Conservation (phyloP, 2,329 filamentous ascomycete genomes). For the Ascochyta fabae region DNA sequence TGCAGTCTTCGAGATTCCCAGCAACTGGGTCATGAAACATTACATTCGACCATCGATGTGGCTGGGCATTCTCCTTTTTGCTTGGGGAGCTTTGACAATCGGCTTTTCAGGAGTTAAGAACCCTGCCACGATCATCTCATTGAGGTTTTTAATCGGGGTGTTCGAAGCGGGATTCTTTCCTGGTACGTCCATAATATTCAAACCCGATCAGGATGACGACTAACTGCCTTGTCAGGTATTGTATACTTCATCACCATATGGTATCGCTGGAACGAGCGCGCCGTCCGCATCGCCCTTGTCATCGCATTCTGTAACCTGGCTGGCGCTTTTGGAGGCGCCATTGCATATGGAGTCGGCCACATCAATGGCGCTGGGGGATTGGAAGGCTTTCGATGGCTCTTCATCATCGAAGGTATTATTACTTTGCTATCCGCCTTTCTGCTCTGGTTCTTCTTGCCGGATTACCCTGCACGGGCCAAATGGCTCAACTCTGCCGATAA, state of each 20-base stretch:
- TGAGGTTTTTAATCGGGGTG: slow-evolving; percentile 51
- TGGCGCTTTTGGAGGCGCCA: slow-evolving; percentile 62
- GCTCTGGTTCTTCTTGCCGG: slow-evolving; percentile 56
- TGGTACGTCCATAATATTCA: slow-evolving; percentile 6
- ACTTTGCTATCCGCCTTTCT: slow-evolving; percentile 26
- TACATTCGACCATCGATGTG: slow-evolving; percentile 54
- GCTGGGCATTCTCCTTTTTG: slow-evolving; percentile 53
- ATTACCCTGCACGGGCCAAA: slow-evolving; percentile 57
- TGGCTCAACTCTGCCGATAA: slow-evolving; percentile 56
- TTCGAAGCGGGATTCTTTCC: slow-evolving; percentile 41
- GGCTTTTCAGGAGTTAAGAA: slow-evolving; percentile 53
- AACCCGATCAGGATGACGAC: not conserved
- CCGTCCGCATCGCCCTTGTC: slow-evolving; percentile 65
- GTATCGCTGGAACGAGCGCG: slow-evolving; percentile 63
- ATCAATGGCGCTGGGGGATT: slow-evolving; percentile 46
- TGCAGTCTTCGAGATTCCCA: slow-evolving; percentile 57
- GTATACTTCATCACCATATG: slow-evolving; percentile 64
- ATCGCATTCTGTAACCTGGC: slow-evolving; percentile 63
- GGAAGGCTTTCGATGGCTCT: slow-evolving; percentile 42
- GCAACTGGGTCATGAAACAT: slow-evolving; percentile 66
- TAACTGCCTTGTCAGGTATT: slow-evolving; percentile 10
- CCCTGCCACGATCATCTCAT: slow-evolving; percentile 50
- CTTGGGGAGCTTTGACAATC: slow-evolving; percentile 54
- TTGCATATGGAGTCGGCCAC: slow-evolving; percentile 60
- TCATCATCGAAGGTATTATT: slow-evolving; percentile 36